Evolutionary conservation across 1,284 basidiomycete species (phyloP).

Genomic region (Apiotrichum gamsii): DNA sequence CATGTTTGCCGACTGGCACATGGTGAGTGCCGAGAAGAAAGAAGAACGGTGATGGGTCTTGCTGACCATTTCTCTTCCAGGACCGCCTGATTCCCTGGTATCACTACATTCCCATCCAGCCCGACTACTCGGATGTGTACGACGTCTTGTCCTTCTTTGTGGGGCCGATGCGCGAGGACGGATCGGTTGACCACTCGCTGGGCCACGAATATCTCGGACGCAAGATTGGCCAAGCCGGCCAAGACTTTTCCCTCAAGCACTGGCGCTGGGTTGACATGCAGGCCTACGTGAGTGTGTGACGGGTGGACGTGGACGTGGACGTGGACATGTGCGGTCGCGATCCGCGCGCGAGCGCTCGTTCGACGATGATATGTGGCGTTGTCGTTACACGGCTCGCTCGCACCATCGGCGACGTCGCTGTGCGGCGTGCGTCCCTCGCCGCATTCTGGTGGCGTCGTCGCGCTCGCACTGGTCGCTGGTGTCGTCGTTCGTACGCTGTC

Average conservation of each 20-base stretch:
- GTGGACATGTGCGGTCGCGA: too few relatives aligned
- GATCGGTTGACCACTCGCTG: constrained; percentile 35
- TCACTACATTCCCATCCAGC: constrained; percentile 49
- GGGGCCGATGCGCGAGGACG: constrained; percentile 41
- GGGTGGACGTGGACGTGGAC: not conserved
- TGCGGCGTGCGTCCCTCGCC: too few relatives aligned
- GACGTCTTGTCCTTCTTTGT: constrained; percentile 50
- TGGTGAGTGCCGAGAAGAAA: constrained; percentile 23
- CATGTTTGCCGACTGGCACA: constrained; percentile 48
- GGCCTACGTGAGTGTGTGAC: constrained; percentile 43
- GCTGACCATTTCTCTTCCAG: too few relatives aligned
- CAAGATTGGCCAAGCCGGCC: constrained; percentile 49
- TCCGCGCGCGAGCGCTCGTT: too few relatives aligned
- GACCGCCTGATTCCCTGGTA: constrained; percentile 37
- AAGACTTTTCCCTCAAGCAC: constrained; percentile 47
- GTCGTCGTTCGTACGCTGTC: too few relatives aligned
- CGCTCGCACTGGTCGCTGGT: too few relatives aligned
- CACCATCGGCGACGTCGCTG: too few relatives aligned
- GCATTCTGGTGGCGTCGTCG: too few relatives aligned
- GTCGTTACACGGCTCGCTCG: too few relatives aligned
- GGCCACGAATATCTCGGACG: constrained; percentile 48
- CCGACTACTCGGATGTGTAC: constrained; percentile 50
- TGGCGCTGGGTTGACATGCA: constrained; percentile 52
- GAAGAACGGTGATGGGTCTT: not conserved
- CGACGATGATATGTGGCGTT: too few relatives aligned